phyloP scores from a whole-genome alignment of 2,329 filamentous ascomycete genomes.

The Magnaporthales sp. region DNA sequence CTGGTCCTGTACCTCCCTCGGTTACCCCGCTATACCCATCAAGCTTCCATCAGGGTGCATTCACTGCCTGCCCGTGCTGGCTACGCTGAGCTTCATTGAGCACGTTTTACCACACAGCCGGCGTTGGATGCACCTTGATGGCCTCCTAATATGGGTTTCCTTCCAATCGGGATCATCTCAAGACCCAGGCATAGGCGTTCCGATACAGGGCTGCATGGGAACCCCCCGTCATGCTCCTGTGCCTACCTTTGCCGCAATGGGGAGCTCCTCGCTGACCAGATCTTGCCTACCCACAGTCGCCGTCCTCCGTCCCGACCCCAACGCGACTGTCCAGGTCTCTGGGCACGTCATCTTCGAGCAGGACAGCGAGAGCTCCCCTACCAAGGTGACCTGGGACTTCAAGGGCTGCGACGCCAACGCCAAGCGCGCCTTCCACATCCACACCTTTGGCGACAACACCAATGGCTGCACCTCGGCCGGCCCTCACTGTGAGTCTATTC shows the following conservation, averaged over 20 bases:
- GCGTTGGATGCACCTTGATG: slow-evolving; percentile 35
- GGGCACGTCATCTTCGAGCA: slow-evolving; percentile 96
- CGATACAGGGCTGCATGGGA: neutral
- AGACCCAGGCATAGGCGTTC: neutral
- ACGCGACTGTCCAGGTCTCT: slow-evolving; percentile 57
- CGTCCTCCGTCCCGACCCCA: slow-evolving; percentile 96
- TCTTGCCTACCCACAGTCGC: slow-evolving; percentile 29
- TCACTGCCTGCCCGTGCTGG: neutral
- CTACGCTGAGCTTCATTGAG: slow-evolving; percentile 47
- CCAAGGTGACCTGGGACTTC: slow-evolving; percentile 88
- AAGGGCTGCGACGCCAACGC: slow-evolving; percentile 88
- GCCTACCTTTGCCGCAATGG: neutral
- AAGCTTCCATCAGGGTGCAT: slow-evolving; percentile 1
- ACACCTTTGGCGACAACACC: slow-evolving; percentile 99
- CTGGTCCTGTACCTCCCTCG: neutral
- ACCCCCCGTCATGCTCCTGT: neutral
- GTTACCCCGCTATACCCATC: slow-evolving; percentile 12
- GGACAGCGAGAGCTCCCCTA: slow-evolving; percentile 69
- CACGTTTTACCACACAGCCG: slow-evolving; percentile 33
- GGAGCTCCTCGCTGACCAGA: slow-evolving; percentile 9
- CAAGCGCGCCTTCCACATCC: slow-evolving; percentile 96
- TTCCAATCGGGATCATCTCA: neutral
- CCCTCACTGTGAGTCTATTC: slow-evolving; percentile 72
- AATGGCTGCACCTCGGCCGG: slow-evolving; percentile 98
- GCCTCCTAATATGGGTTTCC: slow-evolving; percentile 11